These are phyloP conservation scores for Petasospora rhodanensis DNA, from an alignment of 1,139 yeast species.

Conservation along the genomic window DNA sequence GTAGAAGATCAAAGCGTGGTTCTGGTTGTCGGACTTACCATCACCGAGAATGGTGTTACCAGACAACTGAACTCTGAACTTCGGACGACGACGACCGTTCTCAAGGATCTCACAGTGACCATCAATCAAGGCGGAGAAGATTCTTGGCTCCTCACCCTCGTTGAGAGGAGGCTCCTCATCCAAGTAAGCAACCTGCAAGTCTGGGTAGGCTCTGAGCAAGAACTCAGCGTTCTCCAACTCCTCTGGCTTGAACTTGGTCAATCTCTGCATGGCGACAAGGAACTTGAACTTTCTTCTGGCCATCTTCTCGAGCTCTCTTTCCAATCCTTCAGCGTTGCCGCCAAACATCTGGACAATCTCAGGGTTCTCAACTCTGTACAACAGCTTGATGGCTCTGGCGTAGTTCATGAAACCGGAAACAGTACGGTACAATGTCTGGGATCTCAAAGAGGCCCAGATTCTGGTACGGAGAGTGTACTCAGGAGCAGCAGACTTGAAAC, in stretches of 20 bases:
- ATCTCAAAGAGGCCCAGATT: slow-evolving; percentile 98
- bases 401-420: slow-evolving; percentile 99
- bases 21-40: slow-evolving; percentile 99
- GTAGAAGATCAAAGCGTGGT: slow-evolving; percentile 93
- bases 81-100: slow-evolving; percentile 98
- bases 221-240: slow-evolving; percentile 98
- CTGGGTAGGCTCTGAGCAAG: slow-evolving; percentile 97
- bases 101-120: slow-evolving; percentile 98
- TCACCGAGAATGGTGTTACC: slow-evolving; percentile 99
- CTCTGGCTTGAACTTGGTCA: slow-evolving; percentile 93
- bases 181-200: slow-evolving; percentile 94
- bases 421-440: slow-evolving; percentile 97
- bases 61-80: slow-evolving; percentile 93
- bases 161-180: slow-evolving; percentile 88
- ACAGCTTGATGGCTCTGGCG: slow-evolving; percentile 94
- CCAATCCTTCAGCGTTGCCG: slow-evolving; percentile 93
- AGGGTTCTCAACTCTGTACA: slow-evolving; percentile 98
- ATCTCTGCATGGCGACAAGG: slow-evolving; percentile 97
- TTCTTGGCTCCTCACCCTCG: slow-evolving; percentile 98
- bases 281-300: slow-evolving; percentile 98
- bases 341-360: slow-evolving; percentile 98
- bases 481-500: slow-evolving; percentile 99
- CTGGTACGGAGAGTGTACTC: slow-evolving; percentile 97
- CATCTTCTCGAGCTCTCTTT: slow-evolving; percentile 96
- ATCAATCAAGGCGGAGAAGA: slow-evolving; percentile 93